phyloP scores from a whole-genome alignment of 2,329 filamentous ascomycete genomes.

The Trichoderma atrobrunneum region DNA sequence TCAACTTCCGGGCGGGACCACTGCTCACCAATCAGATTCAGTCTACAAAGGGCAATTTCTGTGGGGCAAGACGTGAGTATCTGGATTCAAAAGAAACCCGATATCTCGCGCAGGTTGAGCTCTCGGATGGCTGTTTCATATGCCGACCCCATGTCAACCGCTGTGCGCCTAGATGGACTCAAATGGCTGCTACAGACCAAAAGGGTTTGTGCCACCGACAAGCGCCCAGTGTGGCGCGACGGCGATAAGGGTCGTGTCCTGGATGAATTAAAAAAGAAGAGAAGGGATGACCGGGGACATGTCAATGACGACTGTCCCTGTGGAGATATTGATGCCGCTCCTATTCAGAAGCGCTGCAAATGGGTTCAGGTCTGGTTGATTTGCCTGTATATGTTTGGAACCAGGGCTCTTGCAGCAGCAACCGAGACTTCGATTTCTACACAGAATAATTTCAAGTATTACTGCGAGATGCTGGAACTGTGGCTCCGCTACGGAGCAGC shows the following conservation, averaged over 20 bases:
- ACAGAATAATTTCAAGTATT: too few species aligned
- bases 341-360: neutral
- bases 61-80: neutral
- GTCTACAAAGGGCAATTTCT: neutral
- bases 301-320: neutral
- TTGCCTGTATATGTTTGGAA: neutral
- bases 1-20: too few species aligned
- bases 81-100: neutral
- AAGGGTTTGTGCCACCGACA: neutral
- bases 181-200: neutral
- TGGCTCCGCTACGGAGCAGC: neutral
- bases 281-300: neutral
- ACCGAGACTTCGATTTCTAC: neutral
- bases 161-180: neutral
- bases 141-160: too few species aligned
- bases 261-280: too few species aligned
- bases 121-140: neutral
- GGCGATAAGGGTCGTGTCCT: too few species aligned
- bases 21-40: neutral
- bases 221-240: neutral
- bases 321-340: rapidly evolving
- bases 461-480: neutral
- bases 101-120: neutral
- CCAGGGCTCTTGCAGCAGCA: neutral
- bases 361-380: neutral